Evolutionary conservation across 176 grass and related monocot species (phyloP).

Genomic region (Otatea glauca): DNA sequence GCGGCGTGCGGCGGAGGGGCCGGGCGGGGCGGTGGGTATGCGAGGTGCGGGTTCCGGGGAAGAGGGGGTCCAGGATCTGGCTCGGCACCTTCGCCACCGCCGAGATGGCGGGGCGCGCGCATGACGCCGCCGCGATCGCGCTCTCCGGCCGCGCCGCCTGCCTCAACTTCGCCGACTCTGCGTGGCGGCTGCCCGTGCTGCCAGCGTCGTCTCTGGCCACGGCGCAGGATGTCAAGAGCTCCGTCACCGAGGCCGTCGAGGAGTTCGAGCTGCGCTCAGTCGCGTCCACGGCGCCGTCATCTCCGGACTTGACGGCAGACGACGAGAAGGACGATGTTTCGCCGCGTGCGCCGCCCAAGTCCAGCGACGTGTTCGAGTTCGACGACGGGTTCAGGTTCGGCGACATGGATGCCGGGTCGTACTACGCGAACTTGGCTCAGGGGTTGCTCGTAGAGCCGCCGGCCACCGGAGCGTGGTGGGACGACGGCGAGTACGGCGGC

Average conservation of each 20-base stretch:
- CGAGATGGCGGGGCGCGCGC: constrained; percentile 68
- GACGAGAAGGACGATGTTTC: background rate
- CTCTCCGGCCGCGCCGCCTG: constrained; percentile 47
- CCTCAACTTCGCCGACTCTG: constrained; percentile 83
- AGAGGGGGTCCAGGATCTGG: constrained; percentile 54
- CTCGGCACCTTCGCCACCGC: constrained; percentile 73
- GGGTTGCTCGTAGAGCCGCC: constrained; percentile 58
- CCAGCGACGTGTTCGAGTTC: background rate
- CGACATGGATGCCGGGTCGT: constrained; percentile 51
- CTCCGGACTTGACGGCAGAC: background rate
- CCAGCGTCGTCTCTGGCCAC: background rate
- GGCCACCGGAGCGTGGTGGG: background rate
- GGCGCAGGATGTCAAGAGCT: constrained; percentile 42
- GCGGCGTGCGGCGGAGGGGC: constrained; percentile 58
- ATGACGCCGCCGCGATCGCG: constrained; percentile 70
- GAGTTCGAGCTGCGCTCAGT: constrained; percentile 3
- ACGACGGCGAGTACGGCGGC: constrained; percentile 36
- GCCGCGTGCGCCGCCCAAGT: background rate
- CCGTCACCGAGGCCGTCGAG: constrained; percentile 43
- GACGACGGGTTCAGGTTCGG: constrained; percentile 31
- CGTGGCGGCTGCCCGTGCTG: constrained; percentile 35
- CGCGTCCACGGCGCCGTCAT: background rate
- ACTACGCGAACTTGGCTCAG: constrained; percentile 67
- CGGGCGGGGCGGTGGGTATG: constrained; percentile 62
- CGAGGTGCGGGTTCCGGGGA: constrained; percentile 57